Evolutionary conservation across 2,329 filamentous ascomycete species (phyloP).

Genomic region (Cladorrhinum sp.): DNA sequence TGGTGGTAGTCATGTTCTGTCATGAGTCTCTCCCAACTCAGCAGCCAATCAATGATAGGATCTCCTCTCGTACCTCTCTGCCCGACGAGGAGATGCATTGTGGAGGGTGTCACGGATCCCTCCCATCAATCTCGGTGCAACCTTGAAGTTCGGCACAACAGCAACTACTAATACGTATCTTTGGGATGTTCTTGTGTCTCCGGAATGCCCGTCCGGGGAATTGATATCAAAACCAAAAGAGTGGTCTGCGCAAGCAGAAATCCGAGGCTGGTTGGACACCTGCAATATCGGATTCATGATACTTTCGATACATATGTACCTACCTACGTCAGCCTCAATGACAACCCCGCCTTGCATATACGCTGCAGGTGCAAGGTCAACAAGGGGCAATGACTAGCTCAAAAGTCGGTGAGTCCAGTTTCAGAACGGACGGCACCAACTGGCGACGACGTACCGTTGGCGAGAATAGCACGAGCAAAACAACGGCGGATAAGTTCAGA

Average conservation of each 20-base stretch:
- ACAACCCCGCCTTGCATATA: constrained; percentile 1
- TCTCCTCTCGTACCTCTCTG: constrained; percentile 14
- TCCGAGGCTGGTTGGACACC: background rate
- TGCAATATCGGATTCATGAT: background rate
- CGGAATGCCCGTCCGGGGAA: background rate
- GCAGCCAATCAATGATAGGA: constrained; percentile 10
- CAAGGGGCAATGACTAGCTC: background rate
- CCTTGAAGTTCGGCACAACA: background rate
- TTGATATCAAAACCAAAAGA: background rate
- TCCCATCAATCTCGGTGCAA: constrained; percentile 16
- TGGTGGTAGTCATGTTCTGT: background rate
- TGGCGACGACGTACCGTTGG: background rate
- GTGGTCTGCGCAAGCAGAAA: background rate
- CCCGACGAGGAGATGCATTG: constrained; percentile 14
- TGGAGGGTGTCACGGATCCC: constrained; percentile 11
- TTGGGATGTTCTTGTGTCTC: background rate
- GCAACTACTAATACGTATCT: background rate
- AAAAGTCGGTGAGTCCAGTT: constrained; percentile 16
- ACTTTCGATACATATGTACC: background rate
- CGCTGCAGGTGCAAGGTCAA: background rate
- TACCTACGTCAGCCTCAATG: constrained; percentile 3
- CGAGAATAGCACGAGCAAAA: too few relatives aligned
- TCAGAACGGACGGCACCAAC: constrained; percentile 6
- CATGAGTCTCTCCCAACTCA: background rate
- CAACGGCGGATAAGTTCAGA: background rate